A percentile compares a stretch with the other conserved stretches of the same genome.
These are phyloP conservation scores for Leishmania martiniquensis DNA, from an alignment of 208 protist species.

Conservation along the genomic window DNA sequence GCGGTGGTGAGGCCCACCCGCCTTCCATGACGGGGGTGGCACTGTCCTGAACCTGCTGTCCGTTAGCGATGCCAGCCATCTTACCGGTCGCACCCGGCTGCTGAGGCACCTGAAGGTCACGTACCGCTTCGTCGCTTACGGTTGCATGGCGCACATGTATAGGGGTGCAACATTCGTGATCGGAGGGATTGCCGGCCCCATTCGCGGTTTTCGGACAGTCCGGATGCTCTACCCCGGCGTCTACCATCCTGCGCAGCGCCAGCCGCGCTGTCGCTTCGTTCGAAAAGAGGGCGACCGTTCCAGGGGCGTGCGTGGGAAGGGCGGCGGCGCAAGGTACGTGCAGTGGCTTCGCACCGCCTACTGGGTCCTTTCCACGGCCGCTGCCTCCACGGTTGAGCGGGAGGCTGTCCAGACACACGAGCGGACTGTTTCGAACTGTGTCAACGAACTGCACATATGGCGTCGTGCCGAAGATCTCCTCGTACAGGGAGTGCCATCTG, in stretches of 20 bases:
- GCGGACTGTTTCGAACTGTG: conserved; percentile 32
- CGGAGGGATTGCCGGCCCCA: neutral
- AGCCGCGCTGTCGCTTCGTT: conserved; percentile 53
- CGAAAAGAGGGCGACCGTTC: conserved; percentile 31
- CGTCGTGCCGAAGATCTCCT: conserved; percentile 49
- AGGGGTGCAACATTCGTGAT: conserved; percentile 10
- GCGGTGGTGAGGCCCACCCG: neutral
- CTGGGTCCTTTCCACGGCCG: neutral
- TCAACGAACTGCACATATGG: conserved; percentile 53
- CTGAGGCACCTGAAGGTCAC: neutral
- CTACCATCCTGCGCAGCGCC: conserved; percentile 21
- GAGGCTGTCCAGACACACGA: conserved; percentile 7
- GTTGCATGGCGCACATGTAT: neutral
- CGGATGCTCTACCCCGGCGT: neutral
- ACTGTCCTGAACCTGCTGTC: neutral
- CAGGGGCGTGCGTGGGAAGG: neutral
- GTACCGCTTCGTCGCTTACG: neutral
- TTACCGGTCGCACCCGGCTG: neutral
- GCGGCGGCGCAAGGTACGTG: no score
- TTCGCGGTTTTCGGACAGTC: no score
- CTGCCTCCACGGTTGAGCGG: neutral
- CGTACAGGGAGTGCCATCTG: conserved; percentile 60
- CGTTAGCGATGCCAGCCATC: neutral
- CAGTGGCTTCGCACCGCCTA: neutral
- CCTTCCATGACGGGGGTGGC: no score